phyloP scores from a whole-genome alignment of 2,329 filamentous ascomycete genomes.

The Cryphonectria nitschkei region DNA sequence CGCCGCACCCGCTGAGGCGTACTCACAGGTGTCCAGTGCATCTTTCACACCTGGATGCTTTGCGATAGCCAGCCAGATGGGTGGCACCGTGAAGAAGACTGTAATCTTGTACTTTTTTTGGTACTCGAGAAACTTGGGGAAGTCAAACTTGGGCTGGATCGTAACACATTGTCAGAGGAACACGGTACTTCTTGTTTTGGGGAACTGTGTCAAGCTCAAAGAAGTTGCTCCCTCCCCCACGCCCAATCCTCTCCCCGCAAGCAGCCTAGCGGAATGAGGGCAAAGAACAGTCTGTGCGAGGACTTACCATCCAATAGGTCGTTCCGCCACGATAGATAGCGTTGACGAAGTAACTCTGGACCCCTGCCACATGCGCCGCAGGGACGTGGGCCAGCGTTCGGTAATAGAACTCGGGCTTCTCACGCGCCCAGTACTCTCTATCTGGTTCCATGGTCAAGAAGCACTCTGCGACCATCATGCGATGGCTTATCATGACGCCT shows the following conservation, averaged over 20 bases:
- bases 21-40: slow-evolving; percentile 55
- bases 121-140: slow-evolving; percentile 57
- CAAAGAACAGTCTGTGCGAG: neutral
- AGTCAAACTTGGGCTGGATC: slow-evolving; percentile 52
- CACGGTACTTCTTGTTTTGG: no score
- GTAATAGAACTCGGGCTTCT: slow-evolving; percentile 36
- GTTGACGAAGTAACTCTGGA: slow-evolving; percentile 49
- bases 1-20: slow-evolving; percentile 57
- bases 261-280: neutral
- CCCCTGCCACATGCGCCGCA: slow-evolving; percentile 50
- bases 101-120: slow-evolving; percentile 55
- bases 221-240: neutral
- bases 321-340: slow-evolving; percentile 47
- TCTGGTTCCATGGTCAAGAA: slow-evolving; percentile 38
- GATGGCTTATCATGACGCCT: slow-evolving; percentile 50
- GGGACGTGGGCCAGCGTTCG: slow-evolving; percentile 49
- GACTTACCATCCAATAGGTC: slow-evolving; percentile 62
- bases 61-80: slow-evolving; percentile 62
- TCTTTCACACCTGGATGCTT: slow-evolving; percentile 59
- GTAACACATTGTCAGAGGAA: neutral
- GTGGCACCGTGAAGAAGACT: slow-evolving; percentile 62
- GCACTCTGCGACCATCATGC: slow-evolving; percentile 46
- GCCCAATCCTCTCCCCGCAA: neutral
- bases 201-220: neutral
- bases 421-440: slow-evolving; percentile 37